phyloP scores from a whole-genome alignment of 306 rosid species.

The Acacia acuminata region DNA sequence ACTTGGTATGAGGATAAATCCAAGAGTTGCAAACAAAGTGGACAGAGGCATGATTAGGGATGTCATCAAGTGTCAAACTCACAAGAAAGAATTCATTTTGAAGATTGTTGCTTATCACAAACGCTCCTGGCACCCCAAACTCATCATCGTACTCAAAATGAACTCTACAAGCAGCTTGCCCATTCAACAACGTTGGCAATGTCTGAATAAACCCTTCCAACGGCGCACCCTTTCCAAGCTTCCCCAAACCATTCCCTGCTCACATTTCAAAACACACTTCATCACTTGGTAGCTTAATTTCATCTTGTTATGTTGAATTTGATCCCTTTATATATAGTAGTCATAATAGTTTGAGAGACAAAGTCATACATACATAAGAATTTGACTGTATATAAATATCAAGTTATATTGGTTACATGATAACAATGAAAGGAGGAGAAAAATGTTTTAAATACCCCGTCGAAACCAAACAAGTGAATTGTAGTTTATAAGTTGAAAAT shows the following conservation, averaged over 20 bases:
- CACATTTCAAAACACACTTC: not conserved
- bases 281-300: not conserved
- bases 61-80: slow-evolving; percentile 55
- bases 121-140: slow-evolving; percentile 52
- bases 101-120: slow-evolving; percentile 40
- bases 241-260: slow-evolving; percentile 56
- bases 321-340: too few species aligned
- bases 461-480: too few species aligned
- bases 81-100: slow-evolving; percentile 61
- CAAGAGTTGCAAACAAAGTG: slow-evolving; percentile 74
- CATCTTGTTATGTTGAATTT: not conserved
- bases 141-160: slow-evolving; percentile 46
- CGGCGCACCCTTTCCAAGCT: slow-evolving; percentile 54
- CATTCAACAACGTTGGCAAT: slow-evolving; percentile 44
- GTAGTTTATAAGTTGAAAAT: too few species aligned
- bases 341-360: not conserved
- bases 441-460: too few species aligned
- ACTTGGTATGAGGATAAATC: slow-evolving; percentile 49
- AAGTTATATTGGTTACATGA: not conserved
- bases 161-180: slow-evolving; percentile 45
- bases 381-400: too few species aligned
- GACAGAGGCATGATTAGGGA: slow-evolving; percentile 52
- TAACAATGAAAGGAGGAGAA: too few species aligned
- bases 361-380: not conserved
- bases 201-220: slow-evolving; percentile 57